Percentiles rank a stretch among this genome's conserved stretches.
Conservation (phyloP, 2,329 filamentous ascomycete species). For the Exophiala calicioides region DNA sequence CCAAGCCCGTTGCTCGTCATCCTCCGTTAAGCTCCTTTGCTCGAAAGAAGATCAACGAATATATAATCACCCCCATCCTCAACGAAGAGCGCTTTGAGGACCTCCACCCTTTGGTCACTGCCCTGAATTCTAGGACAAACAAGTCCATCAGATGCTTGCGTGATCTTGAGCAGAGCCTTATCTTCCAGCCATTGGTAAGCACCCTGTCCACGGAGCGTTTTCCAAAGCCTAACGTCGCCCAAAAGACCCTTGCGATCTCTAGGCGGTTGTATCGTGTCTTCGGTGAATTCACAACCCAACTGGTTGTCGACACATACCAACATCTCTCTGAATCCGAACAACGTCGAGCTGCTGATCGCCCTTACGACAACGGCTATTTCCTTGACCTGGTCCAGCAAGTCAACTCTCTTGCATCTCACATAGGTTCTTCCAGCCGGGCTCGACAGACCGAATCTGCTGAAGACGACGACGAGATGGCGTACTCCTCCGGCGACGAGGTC, state of each 20-base stretch:
- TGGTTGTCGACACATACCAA: conserved; percentile 85
- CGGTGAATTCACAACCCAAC: conserved; percentile 85
- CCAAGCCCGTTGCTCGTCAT: conserved; percentile 51
- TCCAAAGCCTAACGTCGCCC: conserved; percentile 66
- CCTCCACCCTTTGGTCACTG: conserved; percentile 77
- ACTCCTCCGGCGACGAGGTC: conserved; percentile 66
- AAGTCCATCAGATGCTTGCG: conserved; percentile 88
- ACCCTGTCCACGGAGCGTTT: conserved; percentile 61
- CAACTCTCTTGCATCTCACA: conserved; percentile 80
- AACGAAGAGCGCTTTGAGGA: conserved; percentile 71
- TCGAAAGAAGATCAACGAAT: conserved; percentile 74
- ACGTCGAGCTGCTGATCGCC: conserved; percentile 77
- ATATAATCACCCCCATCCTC: conserved; percentile 76
- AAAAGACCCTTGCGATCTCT: conserved; percentile 71
- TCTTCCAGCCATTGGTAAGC: conserved; percentile 85
- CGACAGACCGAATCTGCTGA: conserved; percentile 57
- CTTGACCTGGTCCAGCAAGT: conserved; percentile 96
- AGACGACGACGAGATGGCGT: conserved; percentile 50
- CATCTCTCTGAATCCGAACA: conserved; percentile 84
- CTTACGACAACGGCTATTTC: conserved; percentile 95
- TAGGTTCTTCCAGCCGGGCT: conserved; percentile 69
- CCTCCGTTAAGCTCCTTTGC: conserved; percentile 68
- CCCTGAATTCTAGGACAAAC: conserved; percentile 67
- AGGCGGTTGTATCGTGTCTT: conserved; percentile 81
- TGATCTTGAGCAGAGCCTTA: conserved; percentile 89